phyloP scores from a whole-genome alignment of 306 rosid genomes.

The Sicyos edulis region DNA sequence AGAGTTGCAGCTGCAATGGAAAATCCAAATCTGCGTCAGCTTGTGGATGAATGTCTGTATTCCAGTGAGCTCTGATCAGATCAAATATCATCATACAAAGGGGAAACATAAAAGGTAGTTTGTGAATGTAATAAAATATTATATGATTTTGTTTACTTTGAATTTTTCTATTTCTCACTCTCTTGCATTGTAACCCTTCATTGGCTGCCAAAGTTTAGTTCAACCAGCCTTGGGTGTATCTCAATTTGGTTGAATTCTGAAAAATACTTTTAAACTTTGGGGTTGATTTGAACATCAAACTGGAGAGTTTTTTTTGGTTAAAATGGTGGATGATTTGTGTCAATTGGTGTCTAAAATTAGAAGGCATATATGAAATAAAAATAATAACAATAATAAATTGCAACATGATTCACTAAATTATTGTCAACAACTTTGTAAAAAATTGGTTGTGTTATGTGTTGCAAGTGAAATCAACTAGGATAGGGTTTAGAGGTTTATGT shows the following conservation, averaged over 20 bases:
- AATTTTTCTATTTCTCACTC: not conserved
- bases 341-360: not conserved
- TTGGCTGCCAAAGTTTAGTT: not conserved
- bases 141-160: not conserved
- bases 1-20: conserved; percentile 93
- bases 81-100: conserved; percentile 23
- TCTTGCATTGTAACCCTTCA: not conserved
- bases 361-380: not conserved
- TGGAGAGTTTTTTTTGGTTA: not conserved
- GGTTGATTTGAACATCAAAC: no score
- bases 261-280: not conserved
- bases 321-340: no score
- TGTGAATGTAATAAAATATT: conserved; percentile 23
- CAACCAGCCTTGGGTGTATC: not conserved
- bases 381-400: no score
- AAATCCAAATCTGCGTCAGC: conserved; percentile 95
- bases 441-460: no score
- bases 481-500: no score
- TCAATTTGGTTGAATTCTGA: not conserved
- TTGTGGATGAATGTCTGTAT: conserved; percentile 85
- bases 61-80: conserved; percentile 73
- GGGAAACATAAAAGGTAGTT: conserved; percentile 2
- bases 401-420: no score
- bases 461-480: no score
- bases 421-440: no score